Base-by-base conservation (phyloP, 208 protist species). In the Porcisia hertigi region DNA sequence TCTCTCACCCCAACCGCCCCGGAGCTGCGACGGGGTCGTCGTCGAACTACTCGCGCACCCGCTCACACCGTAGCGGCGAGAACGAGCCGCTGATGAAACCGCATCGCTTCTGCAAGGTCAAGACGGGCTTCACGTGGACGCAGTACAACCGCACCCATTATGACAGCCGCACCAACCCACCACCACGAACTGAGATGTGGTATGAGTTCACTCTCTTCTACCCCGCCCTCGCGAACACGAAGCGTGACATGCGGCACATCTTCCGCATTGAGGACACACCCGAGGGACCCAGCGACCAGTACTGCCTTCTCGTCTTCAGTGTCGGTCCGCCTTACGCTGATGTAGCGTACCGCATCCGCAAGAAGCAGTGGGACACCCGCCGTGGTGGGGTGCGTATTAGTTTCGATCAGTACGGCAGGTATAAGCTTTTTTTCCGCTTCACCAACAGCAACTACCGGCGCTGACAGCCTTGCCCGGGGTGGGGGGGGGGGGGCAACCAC, bases 201-300 rank as follows among this genome's bases (percentile, higher is more conserved):
- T 99, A 99, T 91, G 99, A 99, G 88, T 99, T 99, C 88, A 99
- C 99, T 69, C 94, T 99, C 53, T 99, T 99, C 89, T 99, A 99
- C 85, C 98, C 98, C 4, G 97, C 99, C 71, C 90, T 99, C 0
- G 98, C 98, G 23, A 88, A 94, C 73, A 95, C 90, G 53, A 94
- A 93, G 82, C 82, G 82, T 23, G 98, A 99, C 82, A 97, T 96
- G 83, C 81, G 89, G 1, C 80, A 94, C 45, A 90, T 98, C 69
- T 99, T 98, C 83, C 94, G 78, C 73, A 87, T 99, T 53, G 92
- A 98, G 60, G 82, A 92, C 39, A 90, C 89, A 34, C 76, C 83
- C 14, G 86, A 81, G 53, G 93, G 94, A 1, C 82, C 81, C 12
- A 90, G 79, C 39, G 95, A 97, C 70, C 88, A 98, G 41, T 94